Conservation (phyloP, 1,284 basidiomycete species). For the Moniliophthora roreri region DNA sequence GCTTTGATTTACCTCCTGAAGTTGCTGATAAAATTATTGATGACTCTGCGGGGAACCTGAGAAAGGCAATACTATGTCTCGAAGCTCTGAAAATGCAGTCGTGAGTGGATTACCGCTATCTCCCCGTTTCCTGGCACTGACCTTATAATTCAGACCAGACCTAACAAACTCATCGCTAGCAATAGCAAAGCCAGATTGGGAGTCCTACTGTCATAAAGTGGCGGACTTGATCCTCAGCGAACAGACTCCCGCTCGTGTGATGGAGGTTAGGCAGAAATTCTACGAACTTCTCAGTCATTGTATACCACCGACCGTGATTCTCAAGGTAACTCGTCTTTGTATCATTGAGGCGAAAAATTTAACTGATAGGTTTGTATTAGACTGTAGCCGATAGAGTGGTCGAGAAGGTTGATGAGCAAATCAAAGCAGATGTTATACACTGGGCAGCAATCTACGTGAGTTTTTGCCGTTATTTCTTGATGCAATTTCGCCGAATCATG, state of each 20-base stretch:
- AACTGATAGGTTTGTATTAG: slow-evolving; percentile 37
- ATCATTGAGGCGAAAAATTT: slow-evolving; percentile 1
- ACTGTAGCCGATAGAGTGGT: slow-evolving; percentile 88
- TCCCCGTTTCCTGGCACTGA: slow-evolving; percentile 3
- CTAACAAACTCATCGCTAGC: slow-evolving; percentile 65
- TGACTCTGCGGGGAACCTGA: slow-evolving; percentile 87
- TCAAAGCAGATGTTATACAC: slow-evolving; percentile 91
- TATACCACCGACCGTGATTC: slow-evolving; percentile 90
- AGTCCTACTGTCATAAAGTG: slow-evolving; percentile 93
- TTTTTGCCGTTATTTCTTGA: slow-evolving; percentile 8
- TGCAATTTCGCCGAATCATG: background rate
- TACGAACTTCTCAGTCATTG: slow-evolving; percentile 98
- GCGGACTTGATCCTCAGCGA: slow-evolving; percentile 93
- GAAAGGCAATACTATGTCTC: slow-evolving; percentile 92
- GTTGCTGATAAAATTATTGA: slow-evolving; percentile 74
- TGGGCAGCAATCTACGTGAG: slow-evolving; percentile 96
- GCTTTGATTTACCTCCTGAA: slow-evolving; percentile 78
- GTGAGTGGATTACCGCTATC: slow-evolving; percentile 38
- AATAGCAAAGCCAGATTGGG: slow-evolving; percentile 98
- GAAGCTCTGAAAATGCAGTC: slow-evolving; percentile 97
- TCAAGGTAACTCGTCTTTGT: slow-evolving; percentile 63
- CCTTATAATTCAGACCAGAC: slow-evolving; percentile 53
- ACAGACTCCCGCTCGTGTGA: slow-evolving; percentile 88
- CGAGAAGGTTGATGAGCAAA: slow-evolving; percentile 81
- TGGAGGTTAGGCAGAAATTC: slow-evolving; percentile 90